Evolutionary conservation across 306 rosid genomes (phyloP), one percentile per base, ranked within the genome.

Genomic region (Crotalaria pallida): DNA sequence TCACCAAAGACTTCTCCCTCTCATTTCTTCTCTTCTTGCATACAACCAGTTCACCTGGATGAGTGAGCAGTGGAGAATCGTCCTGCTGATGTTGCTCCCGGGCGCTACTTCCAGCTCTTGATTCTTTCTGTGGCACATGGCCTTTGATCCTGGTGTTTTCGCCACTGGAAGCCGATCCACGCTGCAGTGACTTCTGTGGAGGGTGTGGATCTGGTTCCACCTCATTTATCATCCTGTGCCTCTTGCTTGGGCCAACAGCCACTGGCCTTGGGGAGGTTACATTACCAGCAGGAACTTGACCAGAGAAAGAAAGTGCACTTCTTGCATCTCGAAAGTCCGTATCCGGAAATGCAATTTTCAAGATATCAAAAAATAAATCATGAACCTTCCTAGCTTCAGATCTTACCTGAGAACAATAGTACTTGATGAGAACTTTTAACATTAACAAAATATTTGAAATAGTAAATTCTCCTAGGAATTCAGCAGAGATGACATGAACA

Each of bases 1-100:
- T 95, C 58, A 60, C 85, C 64, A 73, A 56, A 4, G 90, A 72
- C 77, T 95, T 95, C 68, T 95, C 99, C 81, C 99, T 73, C 31
- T 95, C 99, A 71, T 95, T 95, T 79, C 99, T 91, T 82, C 84
- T 95, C 88, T 91, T 95, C 88, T 95, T 95, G 88, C 97, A 91
- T 41, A 95, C 89, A 58, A 95, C 97, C 50, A 95, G 90, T 62
- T 95, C 96, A 13, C 99, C 99, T 1, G 99, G 99, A 87, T 95
- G 99, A 67, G 97, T 83, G 22, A 77, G 95, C 70, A 77, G 58
- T 1, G 89, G 86, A 69, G 89, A 72, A 73, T 87, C 96, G 44
- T 84, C 95, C 63, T 67, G 89, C 58, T 77, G 97, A 81, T 33
- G 75, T 64, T 84, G 96, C 73, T 88, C 94, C 62, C 86, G 80